Base-by-base conservation (phyloP, 192 early-diverging fungal genomes). In the Cladochytrium replicatum region DNA sequence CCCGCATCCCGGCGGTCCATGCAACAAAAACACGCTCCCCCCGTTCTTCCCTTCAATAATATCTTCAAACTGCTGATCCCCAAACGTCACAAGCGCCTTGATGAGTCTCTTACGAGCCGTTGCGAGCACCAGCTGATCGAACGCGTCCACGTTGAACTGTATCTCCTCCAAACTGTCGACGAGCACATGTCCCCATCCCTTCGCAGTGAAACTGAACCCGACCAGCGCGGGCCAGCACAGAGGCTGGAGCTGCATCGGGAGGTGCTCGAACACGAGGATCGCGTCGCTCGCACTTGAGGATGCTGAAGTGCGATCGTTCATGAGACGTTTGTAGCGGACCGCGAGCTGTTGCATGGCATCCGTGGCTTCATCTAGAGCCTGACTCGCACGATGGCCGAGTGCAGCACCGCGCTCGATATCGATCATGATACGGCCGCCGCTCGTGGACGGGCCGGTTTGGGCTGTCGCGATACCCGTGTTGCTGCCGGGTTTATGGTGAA, bases 111-210 rank as follows among this genome's bases (percentile, higher is more conserved):
- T 77, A 25, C 63, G 43, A 2, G 63, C 57, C 15, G 58, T 42
- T 22, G 46, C 59, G 15, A 77, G 54, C 24, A 77, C 74, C 0
- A 77, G 59, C 37, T 69, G 60, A 28, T 77, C 69, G 51, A 77
- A 77, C 0, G 74, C 74, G 30, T 53, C 23, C 32, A 72, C 66
- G 39, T 77, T 55, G 57, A 74, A 77, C 15, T 46, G 24, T 49
- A 77, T 77, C 8, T 39, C 39, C 3, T 19, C 19, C 28, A 77
- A 23, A 3, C 58, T 52, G 9, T 55, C 61, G 5, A 72, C 62
- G 3, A 73, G 58, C 4, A 69, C 65, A 34, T 77, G 74, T 3
- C 74, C 72, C 74, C 74, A 77, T 4, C 61, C 44, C 57, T 77
- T 77, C 40, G 67, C 43, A 1, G 74, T 29, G 50, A 77, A 77